Percentiles rank a stretch among this genome's conserved stretches.
Conservation (phyloP, 2,329 filamentous ascomycete species). For the Pseudocercospora macadamiae region DNA sequence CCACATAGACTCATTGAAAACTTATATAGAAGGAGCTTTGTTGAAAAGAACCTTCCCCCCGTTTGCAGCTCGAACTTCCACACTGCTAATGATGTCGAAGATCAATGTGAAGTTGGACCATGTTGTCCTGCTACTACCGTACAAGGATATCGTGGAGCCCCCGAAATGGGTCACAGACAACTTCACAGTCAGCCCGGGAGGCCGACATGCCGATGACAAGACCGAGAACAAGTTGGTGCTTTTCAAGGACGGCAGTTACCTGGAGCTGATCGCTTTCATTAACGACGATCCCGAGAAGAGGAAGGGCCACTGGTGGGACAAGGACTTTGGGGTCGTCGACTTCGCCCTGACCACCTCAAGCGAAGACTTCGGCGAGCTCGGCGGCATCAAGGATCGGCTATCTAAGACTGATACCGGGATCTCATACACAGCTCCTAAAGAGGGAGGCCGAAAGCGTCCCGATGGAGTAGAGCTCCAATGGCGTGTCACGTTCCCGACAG, state of each 20-base stretch:
- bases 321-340: slow-evolving; percentile 58
- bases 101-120: slow-evolving; percentile 57
- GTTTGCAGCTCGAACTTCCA: too few species aligned
- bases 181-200: slow-evolving; percentile 64
- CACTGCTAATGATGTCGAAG: slow-evolving; percentile 8
- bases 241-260: slow-evolving; percentile 65
- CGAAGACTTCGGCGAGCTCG: slow-evolving; percentile 25
- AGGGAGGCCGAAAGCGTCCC: slow-evolving; percentile 58
- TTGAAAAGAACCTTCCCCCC: too few species aligned
- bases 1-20: slow-evolving; percentile 11
- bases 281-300: slow-evolving; percentile 48
- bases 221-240: slow-evolving; percentile 66
- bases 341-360: slow-evolving; percentile 58
- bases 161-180: slow-evolving; percentile 56
- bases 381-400: slow-evolving; percentile 27
- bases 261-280: slow-evolving; percentile 68
- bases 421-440: slow-evolving; percentile 53
- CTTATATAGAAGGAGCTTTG: neutral
- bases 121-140: slow-evolving; percentile 65
- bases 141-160: slow-evolving; percentile 50
- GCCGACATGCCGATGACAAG: slow-evolving; percentile 62
- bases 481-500: slow-evolving; percentile 57
- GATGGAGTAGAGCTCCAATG: slow-evolving; percentile 63
- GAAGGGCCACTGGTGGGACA: slow-evolving; percentile 61
- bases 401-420: slow-evolving; percentile 36